phyloP scores from a whole-genome alignment of 1,284 basidiomycete species.

The Psilocybe mexicana region DNA sequence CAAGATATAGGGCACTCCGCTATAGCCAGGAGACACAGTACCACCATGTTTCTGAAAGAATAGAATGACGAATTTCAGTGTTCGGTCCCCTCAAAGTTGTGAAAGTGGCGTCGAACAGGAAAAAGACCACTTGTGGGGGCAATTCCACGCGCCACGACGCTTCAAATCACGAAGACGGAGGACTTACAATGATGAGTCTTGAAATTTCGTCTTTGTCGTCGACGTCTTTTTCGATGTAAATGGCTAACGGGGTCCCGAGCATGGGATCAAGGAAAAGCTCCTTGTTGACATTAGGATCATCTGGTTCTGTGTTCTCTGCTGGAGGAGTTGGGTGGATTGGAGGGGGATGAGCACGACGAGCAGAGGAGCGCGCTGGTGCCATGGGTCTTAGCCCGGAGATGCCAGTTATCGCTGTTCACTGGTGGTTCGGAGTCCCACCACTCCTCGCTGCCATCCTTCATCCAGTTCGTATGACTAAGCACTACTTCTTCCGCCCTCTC shows the following conservation, averaged over 20 bases:
- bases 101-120: not conserved
- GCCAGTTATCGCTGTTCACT: slow-evolving; percentile 34
- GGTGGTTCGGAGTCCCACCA: slow-evolving; percentile 36
- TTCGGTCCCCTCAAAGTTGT: not conserved
- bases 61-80: slow-evolving; percentile 7
- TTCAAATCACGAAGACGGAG: slow-evolving; percentile 15
- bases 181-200: slow-evolving; percentile 62
- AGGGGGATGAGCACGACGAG: slow-evolving; percentile 49
- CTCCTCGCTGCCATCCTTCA: slow-evolving; percentile 30
- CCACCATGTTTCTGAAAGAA: slow-evolving; percentile 70
- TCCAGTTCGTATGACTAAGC: slow-evolving; percentile 18
- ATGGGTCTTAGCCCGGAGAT: slow-evolving; percentile 61
- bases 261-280: slow-evolving; percentile 77
- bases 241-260: slow-evolving; percentile 69
- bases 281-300: slow-evolving; percentile 32
- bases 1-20: slow-evolving; percentile 72
- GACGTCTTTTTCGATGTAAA: slow-evolving; percentile 81
- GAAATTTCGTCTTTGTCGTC: slow-evolving; percentile 62
- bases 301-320: slow-evolving; percentile 23
- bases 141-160: not conserved
- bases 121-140: not conserved
- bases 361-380: slow-evolving; percentile 66
- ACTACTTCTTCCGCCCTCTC: not conserved
- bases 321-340: slow-evolving; percentile 26
- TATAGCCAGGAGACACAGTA: slow-evolving; percentile 68